Percentiles rank a stretch among this genome's conserved stretches.
phyloP scores from a whole-genome alignment of 306 rosid species.

The Trifolium fragiferum region DNA sequence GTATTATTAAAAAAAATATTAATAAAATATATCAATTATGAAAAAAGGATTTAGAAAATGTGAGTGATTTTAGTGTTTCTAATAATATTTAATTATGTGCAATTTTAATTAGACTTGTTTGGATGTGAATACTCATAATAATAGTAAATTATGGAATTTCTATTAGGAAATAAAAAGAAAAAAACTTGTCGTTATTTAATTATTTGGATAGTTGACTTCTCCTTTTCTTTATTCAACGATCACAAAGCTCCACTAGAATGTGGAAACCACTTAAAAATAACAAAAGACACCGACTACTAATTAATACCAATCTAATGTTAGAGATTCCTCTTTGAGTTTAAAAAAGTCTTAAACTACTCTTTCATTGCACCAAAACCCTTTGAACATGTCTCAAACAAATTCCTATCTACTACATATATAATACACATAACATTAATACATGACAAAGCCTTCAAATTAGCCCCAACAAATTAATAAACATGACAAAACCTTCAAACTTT shows the following conservation, averaged over 20 bases:
- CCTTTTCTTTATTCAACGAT: slow-evolving; percentile 23
- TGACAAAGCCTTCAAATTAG: slow-evolving; percentile 5
- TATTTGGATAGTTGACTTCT: slow-evolving; percentile 38
- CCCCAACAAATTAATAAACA: background rate
- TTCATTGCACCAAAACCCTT: slow-evolving; percentile 51
- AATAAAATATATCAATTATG: too few relatives aligned
- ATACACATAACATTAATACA: slow-evolving; percentile 2
- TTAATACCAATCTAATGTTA: slow-evolving; percentile 38
- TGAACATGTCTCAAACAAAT: slow-evolving; percentile 45
- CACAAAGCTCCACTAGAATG: slow-evolving; percentile 33
- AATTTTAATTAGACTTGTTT: too few relatives aligned
- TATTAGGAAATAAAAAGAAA: too few relatives aligned
- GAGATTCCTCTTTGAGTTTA: slow-evolving; percentile 38
- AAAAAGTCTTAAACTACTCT: slow-evolving; percentile 46
- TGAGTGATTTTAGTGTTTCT: too few relatives aligned
- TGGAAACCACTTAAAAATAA: slow-evolving; percentile 42
- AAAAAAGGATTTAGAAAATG: too few relatives aligned
- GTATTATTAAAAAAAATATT: too few relatives aligned
- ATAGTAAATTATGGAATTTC: too few relatives aligned
- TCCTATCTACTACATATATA: slow-evolving; percentile 30
- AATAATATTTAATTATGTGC: too few relatives aligned
- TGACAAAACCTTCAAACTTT: slow-evolving; percentile 43
- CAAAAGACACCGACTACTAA: slow-evolving; percentile 42
- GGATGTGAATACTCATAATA: too few relatives aligned
- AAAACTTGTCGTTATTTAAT: background rate